These are phyloP conservation scores for Osmanthus fragrans DNA, from an alignment of 257 asterid genomes.

Conservation along the genomic window DNA sequence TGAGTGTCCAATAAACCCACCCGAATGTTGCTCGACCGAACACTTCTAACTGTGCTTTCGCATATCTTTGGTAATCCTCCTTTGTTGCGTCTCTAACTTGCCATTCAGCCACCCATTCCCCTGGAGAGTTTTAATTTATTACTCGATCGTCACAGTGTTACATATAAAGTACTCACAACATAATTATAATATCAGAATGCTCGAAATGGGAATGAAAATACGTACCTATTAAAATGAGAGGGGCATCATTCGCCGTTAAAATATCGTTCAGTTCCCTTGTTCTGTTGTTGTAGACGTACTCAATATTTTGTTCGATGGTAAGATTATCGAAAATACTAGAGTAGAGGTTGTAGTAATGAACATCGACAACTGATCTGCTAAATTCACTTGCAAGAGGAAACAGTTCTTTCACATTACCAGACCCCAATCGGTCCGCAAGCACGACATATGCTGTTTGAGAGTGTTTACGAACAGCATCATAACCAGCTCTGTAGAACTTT, in stretches of 20 bases:
- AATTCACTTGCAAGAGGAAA: slow-evolving; percentile 49
- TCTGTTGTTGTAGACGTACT: slow-evolving; percentile 43
- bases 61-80: slow-evolving; percentile 55
- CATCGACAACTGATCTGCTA: slow-evolving; percentile 52
- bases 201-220: neutral
- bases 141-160: neutral
- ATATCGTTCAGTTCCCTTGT: slow-evolving; percentile 34
- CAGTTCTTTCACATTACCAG: slow-evolving; percentile 41
- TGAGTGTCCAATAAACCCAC: slow-evolving; percentile 77
- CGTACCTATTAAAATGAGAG: slow-evolving; percentile 66
- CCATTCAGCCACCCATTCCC: slow-evolving; percentile 90
- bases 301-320: slow-evolving; percentile 51
- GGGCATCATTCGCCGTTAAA: slow-evolving; percentile 56
- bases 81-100: slow-evolving; percentile 43
- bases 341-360: slow-evolving; percentile 67
- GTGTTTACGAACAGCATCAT: slow-evolving; percentile 53
- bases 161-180: neutral
- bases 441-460: slow-evolving; percentile 52
- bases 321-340: slow-evolving; percentile 21
- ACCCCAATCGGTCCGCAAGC: slow-evolving; percentile 57
- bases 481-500: slow-evolving; percentile 51
- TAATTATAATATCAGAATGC: neutral
- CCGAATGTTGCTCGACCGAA: slow-evolving; percentile 62
- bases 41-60: slow-evolving; percentile 56
- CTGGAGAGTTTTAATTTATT: slow-evolving; percentile 29